A percentile compares a stretch with the other conserved stretches of the same genome.
phyloP scores from a whole-genome alignment of 2,329 filamentous ascomycete genomes.

The Fusarium beomiforme region DNA sequence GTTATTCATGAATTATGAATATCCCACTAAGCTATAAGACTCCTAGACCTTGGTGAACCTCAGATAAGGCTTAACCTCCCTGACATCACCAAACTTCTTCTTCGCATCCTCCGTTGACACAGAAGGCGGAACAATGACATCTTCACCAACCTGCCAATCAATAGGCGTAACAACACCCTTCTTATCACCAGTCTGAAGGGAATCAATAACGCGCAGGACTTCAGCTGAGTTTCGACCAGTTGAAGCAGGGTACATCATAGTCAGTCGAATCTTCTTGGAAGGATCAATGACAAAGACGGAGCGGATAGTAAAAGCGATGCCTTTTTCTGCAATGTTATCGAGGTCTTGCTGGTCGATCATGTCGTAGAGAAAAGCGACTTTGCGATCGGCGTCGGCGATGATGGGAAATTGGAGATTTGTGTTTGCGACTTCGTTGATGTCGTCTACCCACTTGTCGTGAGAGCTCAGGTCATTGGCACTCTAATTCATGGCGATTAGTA shows the following conservation, averaged over 20 bases:
- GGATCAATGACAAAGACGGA: slow-evolving; percentile 95
- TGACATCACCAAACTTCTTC: slow-evolving; percentile 83
- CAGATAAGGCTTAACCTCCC: slow-evolving; percentile 74
- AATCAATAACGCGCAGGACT: slow-evolving; percentile 80
- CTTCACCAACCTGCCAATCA: slow-evolving; percentile 87
- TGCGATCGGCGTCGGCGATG: slow-evolving; percentile 15
- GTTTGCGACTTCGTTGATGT: slow-evolving; percentile 16
- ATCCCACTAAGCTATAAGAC: rapidly evolving
- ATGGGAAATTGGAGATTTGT: slow-evolving; percentile 16
- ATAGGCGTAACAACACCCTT: slow-evolving; percentile 87
- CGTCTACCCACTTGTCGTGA: slow-evolving; percentile 11
- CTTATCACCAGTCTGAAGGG: slow-evolving; percentile 84
- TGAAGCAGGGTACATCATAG: slow-evolving; percentile 89
- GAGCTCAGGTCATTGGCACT: slow-evolving; percentile 11
- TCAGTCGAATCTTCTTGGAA: slow-evolving; percentile 88
- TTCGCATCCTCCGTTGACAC: slow-evolving; percentile 85
- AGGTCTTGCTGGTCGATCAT: slow-evolving; percentile 79
- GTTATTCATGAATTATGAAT: background rate
- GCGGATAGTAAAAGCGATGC: slow-evolving; percentile 90
- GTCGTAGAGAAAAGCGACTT: slow-evolving; percentile 2
- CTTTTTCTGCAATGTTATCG: slow-evolving; percentile 81
- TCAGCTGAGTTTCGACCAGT: slow-evolving; percentile 84
- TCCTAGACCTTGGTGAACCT: slow-evolving; percentile 64
- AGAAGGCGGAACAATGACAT: slow-evolving; percentile 87
- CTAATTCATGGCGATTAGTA: background rate